Evolutionary conservation across 352 stramenopile genomes (phyloP).

Genomic region (Pythium angustatum): DNA sequence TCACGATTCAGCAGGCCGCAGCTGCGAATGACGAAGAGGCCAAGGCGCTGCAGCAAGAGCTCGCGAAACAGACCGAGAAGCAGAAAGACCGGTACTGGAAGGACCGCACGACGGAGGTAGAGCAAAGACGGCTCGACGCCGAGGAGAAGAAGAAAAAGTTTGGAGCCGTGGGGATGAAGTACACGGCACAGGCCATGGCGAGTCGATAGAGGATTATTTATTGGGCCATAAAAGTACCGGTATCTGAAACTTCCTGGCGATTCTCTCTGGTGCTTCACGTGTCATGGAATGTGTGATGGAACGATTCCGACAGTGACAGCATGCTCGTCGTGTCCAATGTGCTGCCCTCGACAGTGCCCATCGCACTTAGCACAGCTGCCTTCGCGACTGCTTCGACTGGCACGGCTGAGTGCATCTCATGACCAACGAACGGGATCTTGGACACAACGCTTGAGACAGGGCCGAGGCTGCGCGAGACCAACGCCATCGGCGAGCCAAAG

Average conservation of each 20-base stretch:
- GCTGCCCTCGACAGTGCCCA: constrained; percentile 56
- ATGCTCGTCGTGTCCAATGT: constrained; percentile 75
- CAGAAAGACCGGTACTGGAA: constrained; percentile 81
- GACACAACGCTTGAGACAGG: constrained; percentile 55
- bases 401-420: constrained; percentile 66
- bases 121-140: constrained; percentile 57
- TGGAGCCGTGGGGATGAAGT: constrained; percentile 72
- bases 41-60: constrained; percentile 47
- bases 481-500: constrained; percentile 65
- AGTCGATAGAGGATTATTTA: no score
- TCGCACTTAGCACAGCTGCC: constrained; percentile 80
- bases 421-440: constrained; percentile 65
- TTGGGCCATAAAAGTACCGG: no score
- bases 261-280: constrained; percentile 5
- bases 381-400: constrained; percentile 74
- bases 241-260: no score
- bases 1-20: constrained; percentile 33
- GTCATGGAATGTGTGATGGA: constrained; percentile 63
- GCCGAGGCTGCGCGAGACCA: constrained; percentile 59
- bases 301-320: constrained; percentile 72
- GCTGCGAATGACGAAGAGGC: constrained; percentile 30
- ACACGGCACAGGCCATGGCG: constrained; percentile 46
- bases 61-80: constrained; percentile 60
- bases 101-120: constrained; percentile 57
- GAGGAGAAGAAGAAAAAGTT: constrained; percentile 81